Conservation (phyloP, 2,329 filamentous ascomycete species). For the Alternaria sp. region DNA sequence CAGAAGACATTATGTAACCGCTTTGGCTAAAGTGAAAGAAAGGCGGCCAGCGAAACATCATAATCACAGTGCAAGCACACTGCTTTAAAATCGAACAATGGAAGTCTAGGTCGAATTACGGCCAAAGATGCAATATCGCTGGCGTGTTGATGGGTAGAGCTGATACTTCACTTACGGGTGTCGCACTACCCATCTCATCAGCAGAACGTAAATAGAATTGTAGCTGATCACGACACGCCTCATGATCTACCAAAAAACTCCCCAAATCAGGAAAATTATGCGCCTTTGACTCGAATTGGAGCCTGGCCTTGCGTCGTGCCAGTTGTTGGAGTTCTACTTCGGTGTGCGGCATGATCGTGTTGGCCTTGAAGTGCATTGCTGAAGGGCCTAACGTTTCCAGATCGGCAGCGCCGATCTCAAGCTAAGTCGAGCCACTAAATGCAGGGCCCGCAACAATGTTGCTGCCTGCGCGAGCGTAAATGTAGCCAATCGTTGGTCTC, state of each 20-base stretch:
- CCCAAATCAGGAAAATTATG: background rate
- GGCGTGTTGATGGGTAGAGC: background rate
- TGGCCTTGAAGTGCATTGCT: background rate
- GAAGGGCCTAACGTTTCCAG: background rate
- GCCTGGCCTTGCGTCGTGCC: background rate
- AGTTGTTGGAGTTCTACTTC: background rate
- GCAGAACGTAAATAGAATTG: background rate
- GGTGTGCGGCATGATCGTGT: background rate
- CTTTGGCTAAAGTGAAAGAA: background rate
- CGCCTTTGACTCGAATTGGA: background rate
- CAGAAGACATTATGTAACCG: background rate
- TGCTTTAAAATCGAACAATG: background rate
- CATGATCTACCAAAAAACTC: background rate
- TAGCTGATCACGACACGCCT: too few species aligned
- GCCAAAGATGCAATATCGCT: background rate
- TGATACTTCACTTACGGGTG: background rate
- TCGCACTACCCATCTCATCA: background rate
- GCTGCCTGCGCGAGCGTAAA: background rate
- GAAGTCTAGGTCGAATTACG: background rate
- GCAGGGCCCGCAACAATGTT: background rate
- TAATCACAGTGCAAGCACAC: background rate
- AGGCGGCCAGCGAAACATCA: background rate
- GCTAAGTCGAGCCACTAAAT: background rate
- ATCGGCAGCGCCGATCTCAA: background rate
- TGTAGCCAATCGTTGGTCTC: background rate